These are phyloP conservation scores for Arctium minus DNA, from an alignment of 129 eudicot genomes.

Conservation along the genomic window DNA sequence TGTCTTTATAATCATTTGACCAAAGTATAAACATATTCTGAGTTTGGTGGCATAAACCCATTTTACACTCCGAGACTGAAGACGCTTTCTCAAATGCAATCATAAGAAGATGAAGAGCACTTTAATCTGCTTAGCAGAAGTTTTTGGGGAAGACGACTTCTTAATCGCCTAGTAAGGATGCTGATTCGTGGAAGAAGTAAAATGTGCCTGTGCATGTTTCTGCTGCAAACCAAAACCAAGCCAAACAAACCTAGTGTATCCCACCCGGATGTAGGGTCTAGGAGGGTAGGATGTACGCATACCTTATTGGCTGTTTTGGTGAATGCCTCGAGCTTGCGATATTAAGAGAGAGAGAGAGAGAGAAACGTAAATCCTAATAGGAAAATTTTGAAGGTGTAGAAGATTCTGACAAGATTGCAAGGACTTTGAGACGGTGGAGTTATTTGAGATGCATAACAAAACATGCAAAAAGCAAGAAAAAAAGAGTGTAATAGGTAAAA, in stretches of 20 bases:
- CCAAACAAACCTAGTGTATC: neutral
- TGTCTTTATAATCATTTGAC: neutral
- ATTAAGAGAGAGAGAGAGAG: neutral
- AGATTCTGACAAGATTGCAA: too few species aligned
- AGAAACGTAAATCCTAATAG: too few species aligned
- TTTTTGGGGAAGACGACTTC: too few species aligned
- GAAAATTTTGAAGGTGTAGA: neutral
- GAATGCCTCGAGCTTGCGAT: neutral
- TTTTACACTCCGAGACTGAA: neutral
- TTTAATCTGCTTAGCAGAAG: too few species aligned
- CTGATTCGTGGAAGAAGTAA: too few species aligned
- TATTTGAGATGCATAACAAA: neutral
- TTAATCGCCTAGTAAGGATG: too few species aligned
- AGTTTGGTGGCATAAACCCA: neutral
- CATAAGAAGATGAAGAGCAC: too few species aligned
- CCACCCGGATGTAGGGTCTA: neutral
- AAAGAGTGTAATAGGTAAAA: neutral
- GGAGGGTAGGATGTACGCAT: neutral
- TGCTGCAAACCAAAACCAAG: too few species aligned
- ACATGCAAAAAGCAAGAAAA: neutral
- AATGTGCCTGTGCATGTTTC: too few species aligned
- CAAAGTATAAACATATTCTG: neutral
- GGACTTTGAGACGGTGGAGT: too few species aligned
- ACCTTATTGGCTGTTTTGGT: too few species aligned
- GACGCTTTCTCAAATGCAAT: neutral